Evolutionary conservation across 78 protist species (phyloP).

Genomic region (Ministeria vibrans): DNA sequence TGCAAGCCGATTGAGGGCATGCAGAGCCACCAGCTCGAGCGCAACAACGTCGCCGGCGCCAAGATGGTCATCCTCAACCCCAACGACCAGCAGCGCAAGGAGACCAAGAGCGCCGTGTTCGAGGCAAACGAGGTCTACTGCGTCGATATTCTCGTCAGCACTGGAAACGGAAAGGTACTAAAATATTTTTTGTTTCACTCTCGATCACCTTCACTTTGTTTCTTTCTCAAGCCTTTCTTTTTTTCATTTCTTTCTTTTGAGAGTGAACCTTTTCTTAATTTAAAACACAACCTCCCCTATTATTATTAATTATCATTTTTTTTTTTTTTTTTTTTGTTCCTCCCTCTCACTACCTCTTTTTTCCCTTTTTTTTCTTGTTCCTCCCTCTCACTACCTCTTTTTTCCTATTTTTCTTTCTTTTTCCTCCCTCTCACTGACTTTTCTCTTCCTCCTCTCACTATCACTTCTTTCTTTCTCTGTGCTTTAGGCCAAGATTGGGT

Average conservation of each 20-base stretch:
- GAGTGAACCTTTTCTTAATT: not conserved
- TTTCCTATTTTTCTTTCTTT: not conserved
- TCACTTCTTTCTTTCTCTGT: not conserved
- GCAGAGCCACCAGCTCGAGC: slow-evolving; percentile 81
- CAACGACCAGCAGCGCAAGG: slow-evolving; percentile 34
- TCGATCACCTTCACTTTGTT: not conserved
- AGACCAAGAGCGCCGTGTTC: slow-evolving; percentile 21
- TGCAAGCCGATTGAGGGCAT: slow-evolving; percentile 83
- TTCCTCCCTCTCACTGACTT: not conserved
- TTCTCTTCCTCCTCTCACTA: not conserved
- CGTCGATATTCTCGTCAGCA: slow-evolving; percentile 83
- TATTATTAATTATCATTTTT: not conserved
- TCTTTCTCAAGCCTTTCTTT: not conserved
- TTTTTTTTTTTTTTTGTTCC: not conserved
- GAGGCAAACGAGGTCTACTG: slow-evolving; percentile 45
- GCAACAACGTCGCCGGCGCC: slow-evolving; percentile 77
- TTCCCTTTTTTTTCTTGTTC: not conserved
- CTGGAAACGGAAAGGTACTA: slow-evolving; percentile 80
- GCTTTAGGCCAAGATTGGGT: not conserved
- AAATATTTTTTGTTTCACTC: not conserved
- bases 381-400: not conserved
- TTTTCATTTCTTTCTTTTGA: not conserved
- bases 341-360: not conserved
- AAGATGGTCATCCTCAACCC: slow-evolving; percentile 61
- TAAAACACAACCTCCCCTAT: not conserved